Conservation (phyloP, 257 asterid genomes). For the Solanum paucissectum region DNA sequence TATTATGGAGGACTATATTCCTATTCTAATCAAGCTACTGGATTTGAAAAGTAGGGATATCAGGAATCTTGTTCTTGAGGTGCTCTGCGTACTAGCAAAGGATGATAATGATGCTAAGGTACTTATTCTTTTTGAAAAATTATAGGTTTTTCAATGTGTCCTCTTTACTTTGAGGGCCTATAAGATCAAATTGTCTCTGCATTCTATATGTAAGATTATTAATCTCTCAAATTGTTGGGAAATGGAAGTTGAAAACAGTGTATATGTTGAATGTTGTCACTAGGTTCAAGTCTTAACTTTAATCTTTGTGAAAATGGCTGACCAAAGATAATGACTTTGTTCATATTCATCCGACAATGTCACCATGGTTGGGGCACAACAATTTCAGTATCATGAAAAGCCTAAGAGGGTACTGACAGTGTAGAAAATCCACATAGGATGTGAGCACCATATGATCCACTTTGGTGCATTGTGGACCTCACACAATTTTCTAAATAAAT, state of each 20-base stretch:
- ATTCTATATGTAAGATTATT: not conserved
- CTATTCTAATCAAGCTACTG: slow-evolving; percentile 37
- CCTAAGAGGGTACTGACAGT: not conserved
- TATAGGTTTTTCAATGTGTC: not conserved
- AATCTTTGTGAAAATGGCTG: not conserved
- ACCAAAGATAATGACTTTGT: not conserved
- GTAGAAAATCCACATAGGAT: not conserved
- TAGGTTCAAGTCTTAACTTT: not conserved
- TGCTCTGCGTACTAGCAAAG: slow-evolving; percentile 45
- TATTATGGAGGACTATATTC: slow-evolving; percentile 48
- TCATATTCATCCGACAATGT: not conserved
- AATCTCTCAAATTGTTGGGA: not conserved
- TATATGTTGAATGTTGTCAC: not conserved
- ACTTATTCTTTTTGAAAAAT: not conserved
- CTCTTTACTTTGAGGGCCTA: not conserved
- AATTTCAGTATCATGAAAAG: not conserved
- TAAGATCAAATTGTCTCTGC: not conserved
- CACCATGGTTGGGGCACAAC: not conserved
- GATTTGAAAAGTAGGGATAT: slow-evolving; percentile 34
- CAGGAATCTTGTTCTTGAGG: slow-evolving; percentile 31
- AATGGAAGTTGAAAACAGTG: not conserved
- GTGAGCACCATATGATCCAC: not conserved
- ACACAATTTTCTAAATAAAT: not conserved
- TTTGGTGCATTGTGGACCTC: not conserved
- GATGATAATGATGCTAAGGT: slow-evolving; percentile 55